Base-by-base conservation (phyloP, 306 rosid genomes). In the Vigna trinervia region DNA sequence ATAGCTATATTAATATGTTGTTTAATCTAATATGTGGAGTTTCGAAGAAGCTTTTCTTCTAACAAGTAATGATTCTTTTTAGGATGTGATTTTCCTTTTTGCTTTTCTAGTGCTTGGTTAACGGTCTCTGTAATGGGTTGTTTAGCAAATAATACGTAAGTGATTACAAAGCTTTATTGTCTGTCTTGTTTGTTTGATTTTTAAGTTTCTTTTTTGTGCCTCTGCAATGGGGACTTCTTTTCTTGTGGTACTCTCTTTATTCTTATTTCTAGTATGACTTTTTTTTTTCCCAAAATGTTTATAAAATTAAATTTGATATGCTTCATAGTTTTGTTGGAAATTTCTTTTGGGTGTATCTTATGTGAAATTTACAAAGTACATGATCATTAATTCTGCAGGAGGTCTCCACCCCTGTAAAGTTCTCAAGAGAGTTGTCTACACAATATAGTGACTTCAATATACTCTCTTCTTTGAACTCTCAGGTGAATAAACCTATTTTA, bases 401-500 rank as follows among this genome's bases (percentile, higher is more conserved):
- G 88, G 91, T 90, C 60, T 92, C 98, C 52, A 88, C 95, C 39
- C 82, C 91, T 6, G 95, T 89, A 17, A 94, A 89, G 90, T 86
- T 90, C 66, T 81, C 91, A 56, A 89, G 90, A 86, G 96, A 94
- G 83, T 87, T 85, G 74, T 90, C 98, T 80, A 74, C 92, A 36
- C 98, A 90, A 52, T 94, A 78, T 91, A 92, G 96, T 28, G 98
- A 94, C 92, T 89, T 94, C 85, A 87, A 88, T 84, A 90, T 94
- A 87, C 97, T 94, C 71, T 94, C 97, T 71, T 94, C 98, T 69
- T 88, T 94, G 86, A 94, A 94, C 82, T 92, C 96, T 87, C 98
- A 94, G 92, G 98, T 94, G 82, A 83, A 77, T 60, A 23, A 39
- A 69, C 81, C 63, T 74, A 45, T 71, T 84, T 73, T 22, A 32